Conservation (phyloP, 371 early-diverging fungal species). For the Umbelopsis sp. region DNA sequence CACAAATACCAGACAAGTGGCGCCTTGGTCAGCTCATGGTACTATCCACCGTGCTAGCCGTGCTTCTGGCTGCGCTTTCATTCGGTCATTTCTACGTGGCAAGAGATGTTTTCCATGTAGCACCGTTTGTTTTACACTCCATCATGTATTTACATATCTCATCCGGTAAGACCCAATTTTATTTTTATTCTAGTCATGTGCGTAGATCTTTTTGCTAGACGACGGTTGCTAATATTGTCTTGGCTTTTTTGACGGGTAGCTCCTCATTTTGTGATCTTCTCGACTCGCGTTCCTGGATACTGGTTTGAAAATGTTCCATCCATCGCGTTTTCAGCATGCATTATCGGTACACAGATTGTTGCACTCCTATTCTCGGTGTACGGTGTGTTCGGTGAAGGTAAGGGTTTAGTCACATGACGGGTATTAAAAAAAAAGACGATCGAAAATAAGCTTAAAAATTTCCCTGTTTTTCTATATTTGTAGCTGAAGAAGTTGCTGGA, state of each 20-base stretch:
- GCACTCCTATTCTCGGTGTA: constrained; percentile 81
- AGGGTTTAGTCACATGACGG: neutral
- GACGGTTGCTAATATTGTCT: neutral
- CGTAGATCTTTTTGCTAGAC: neutral
- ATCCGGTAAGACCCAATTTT: constrained; percentile 50
- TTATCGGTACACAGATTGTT: constrained; percentile 84
- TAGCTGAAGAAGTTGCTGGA: constrained; percentile 27
- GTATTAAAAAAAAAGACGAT: neutral
- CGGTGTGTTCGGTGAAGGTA: constrained; percentile 50
- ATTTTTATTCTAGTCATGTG: neutral
- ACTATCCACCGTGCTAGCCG: constrained; percentile 70
- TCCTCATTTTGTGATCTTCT: constrained; percentile 88
- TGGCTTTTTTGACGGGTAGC: neutral
- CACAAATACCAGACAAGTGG: constrained; percentile 84
- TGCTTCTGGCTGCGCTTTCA: constrained; percentile 66
- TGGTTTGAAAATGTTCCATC: constrained; percentile 82
- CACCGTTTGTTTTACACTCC: constrained; percentile 52
- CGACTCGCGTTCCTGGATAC: constrained; percentile 77
- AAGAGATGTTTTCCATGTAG: constrained; percentile 40
- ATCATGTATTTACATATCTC: constrained; percentile 89
- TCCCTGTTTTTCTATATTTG: neutral
- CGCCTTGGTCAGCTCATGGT: constrained; percentile 81
- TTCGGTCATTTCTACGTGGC: constrained; percentile 79
- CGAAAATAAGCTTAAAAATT: neutral
- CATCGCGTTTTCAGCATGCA: constrained; percentile 66